These are phyloP conservation scores for Pholiota microspora DNA, from an alignment of 768 basidiomycete species.

Conservation along the genomic window DNA sequence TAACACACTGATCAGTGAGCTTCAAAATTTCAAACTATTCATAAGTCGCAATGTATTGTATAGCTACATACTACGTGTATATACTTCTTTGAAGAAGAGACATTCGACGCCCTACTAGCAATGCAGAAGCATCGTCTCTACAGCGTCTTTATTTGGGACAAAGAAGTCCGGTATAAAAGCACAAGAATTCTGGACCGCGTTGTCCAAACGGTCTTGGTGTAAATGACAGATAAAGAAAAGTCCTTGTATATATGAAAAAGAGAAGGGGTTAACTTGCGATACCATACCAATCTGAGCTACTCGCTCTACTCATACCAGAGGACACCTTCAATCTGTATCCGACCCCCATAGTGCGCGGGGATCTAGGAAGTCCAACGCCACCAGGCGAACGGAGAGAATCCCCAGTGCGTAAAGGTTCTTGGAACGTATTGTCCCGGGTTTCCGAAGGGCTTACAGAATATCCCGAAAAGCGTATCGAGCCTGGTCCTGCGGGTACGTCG, in stretches of 20 bases:
- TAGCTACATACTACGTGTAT: background rate
- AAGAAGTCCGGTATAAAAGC: background rate
- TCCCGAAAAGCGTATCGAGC: constrained; percentile 25
- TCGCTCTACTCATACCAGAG: constrained; percentile 17
- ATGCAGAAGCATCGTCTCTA: background rate
- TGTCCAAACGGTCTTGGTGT: background rate
- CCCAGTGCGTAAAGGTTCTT: constrained; percentile 10
- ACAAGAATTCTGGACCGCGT: background rate
- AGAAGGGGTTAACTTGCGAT: constrained; percentile 19
- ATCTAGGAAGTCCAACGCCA: constrained; percentile 18
- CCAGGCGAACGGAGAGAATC: constrained; percentile 10
- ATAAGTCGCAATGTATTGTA: too few relatives aligned
- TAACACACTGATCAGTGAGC: too few relatives aligned
- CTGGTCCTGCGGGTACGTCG: constrained; percentile 28
- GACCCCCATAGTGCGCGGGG: constrained; percentile 17
- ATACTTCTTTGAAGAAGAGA: too few relatives aligned
- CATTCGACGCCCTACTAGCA: too few relatives aligned
- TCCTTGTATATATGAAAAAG: background rate
- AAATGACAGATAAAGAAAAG: background rate
- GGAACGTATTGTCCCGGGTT: constrained; percentile 5
- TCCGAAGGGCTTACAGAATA: constrained; percentile 25
- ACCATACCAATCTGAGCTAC: constrained; percentile 25
- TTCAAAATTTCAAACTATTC: too few relatives aligned
- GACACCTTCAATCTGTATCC: constrained; percentile 10
- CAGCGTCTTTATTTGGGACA: background rate